Conservation (phyloP, 1,284 basidiomycete species). For the Papiliotrema laurentii region DNA sequence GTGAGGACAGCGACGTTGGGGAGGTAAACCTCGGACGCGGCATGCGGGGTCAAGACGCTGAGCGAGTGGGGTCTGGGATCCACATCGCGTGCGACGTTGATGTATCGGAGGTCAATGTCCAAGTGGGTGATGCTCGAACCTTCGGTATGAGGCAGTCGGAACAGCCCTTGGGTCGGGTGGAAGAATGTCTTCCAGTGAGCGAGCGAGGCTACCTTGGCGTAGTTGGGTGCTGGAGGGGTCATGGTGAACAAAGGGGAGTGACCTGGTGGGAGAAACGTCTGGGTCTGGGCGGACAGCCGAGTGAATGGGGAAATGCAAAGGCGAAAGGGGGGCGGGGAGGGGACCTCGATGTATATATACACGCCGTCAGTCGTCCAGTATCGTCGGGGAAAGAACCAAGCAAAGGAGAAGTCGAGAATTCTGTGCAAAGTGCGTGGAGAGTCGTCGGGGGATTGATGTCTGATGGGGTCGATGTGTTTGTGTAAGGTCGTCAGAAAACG, state of each 20-base stretch:
- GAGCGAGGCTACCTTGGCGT: slow-evolving; percentile 22
- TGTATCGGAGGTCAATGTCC: slow-evolving; percentile 34
- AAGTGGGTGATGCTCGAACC: slow-evolving; percentile 31
- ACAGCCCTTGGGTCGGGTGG: slow-evolving; percentile 27
- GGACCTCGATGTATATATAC: neutral
- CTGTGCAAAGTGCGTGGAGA: no score
- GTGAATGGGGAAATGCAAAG: neutral
- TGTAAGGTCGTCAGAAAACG: no score
- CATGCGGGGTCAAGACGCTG: neutral
- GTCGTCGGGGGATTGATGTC: no score
- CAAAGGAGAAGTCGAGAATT: no score
- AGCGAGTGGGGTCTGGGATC: neutral
- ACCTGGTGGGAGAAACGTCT: neutral
- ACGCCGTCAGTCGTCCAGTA: no score
- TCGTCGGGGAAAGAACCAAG: no score
- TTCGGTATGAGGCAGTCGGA: slow-evolving; percentile 20
- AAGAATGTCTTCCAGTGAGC: slow-evolving; percentile 31
- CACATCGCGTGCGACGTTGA: neutral
- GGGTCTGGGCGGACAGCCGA: neutral
- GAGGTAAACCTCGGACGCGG: slow-evolving; percentile 12
- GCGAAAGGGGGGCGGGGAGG: neutral
- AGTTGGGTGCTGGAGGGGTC: slow-evolving; percentile 11
- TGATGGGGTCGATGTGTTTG: no score
- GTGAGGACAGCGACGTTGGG: slow-evolving; percentile 26
- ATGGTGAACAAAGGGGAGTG: neutral